Conservation (phyloP, 164 flowering plant species). For the Saururus chinensis region DNA sequence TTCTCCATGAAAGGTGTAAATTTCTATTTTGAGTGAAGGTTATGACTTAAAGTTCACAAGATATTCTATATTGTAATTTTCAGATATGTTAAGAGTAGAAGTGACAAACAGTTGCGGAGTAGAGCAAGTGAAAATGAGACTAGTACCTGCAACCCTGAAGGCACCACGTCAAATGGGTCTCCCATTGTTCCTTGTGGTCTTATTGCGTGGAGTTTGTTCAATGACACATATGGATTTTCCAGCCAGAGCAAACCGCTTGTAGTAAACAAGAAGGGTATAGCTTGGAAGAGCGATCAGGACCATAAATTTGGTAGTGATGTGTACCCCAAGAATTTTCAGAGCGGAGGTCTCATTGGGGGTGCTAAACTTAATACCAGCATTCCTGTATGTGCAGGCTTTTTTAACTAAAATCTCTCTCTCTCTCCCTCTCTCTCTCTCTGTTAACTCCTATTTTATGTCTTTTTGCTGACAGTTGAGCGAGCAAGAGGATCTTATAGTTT, state of each 20-base stretch:
- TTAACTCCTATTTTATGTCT: background rate
- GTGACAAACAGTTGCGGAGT: conserved; percentile 53
- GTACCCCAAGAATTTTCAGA: conserved; percentile 81
- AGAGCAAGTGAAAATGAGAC: conserved; percentile 19
- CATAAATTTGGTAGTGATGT: conserved; percentile 68
- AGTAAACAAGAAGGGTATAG: conserved; percentile 62
- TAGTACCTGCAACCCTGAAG: conserved; percentile 48
- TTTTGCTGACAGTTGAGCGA: conserved; percentile 55
- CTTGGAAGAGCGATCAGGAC: conserved; percentile 77
- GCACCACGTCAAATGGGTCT: conserved; percentile 3
- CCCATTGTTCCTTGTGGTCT: conserved; percentile 87
- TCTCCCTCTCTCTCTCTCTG: background rate
- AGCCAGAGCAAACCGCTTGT: conserved; percentile 19
- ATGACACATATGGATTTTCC: conserved; percentile 66
- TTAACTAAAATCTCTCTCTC: background rate
- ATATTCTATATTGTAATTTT: conserved; percentile 1
- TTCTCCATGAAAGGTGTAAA: too few relatives aligned
- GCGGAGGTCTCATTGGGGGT: conserved; percentile 59
- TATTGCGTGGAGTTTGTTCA: conserved; percentile 84
- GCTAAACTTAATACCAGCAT: conserved; percentile 58
- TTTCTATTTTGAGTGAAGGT: too few relatives aligned
- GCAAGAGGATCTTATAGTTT: conserved; percentile 84
- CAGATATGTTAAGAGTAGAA: conserved; percentile 80
- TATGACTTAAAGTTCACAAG: background rate
- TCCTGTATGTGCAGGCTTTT: conserved; percentile 36